Conservation (phyloP, 2,329 filamentous ascomycete genomes). For the Pseudopithomyces maydicus region DNA sequence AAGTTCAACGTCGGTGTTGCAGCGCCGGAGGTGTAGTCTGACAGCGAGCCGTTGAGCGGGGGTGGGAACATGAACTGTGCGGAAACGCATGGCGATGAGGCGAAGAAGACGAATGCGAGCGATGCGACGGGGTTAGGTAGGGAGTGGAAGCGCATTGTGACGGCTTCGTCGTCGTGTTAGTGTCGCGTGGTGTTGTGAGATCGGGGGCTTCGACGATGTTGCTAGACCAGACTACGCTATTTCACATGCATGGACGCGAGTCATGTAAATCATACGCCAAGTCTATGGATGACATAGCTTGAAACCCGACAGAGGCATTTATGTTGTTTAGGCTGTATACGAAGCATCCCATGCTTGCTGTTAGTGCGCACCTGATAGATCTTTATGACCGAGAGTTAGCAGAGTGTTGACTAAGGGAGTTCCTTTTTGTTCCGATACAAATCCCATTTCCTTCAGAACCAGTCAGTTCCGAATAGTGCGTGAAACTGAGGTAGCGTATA, state of each 20-base stretch:
- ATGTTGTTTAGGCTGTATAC: too few species aligned
- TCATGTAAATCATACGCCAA: neutral
- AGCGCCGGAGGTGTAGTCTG: neutral
- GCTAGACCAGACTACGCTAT: neutral
- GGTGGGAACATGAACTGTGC: neutral
- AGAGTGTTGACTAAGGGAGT: too few species aligned
- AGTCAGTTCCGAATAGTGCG: too few species aligned
- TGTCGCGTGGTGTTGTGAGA: neutral
- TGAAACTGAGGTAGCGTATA: too few species aligned
- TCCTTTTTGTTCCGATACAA: too few species aligned
- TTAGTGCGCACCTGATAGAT: too few species aligned
- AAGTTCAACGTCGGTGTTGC: conserved; percentile 2
- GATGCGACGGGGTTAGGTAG: neutral
- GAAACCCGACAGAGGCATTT: too few species aligned
- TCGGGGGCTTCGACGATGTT: neutral
- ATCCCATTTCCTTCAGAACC: too few species aligned
- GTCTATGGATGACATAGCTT: too few species aligned
- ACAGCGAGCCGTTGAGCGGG: neutral
- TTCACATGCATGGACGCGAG: neutral
- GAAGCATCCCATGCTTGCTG: too few species aligned
- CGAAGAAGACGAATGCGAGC: neutral
- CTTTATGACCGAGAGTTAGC: too few species aligned
- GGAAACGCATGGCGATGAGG: neutral
- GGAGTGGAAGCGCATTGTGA: conserved; percentile 4
- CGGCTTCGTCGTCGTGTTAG: conserved; percentile 5